Percentiles rank a stretch among this genome's conserved stretches.
phyloP scores from a whole-genome alignment of 2,329 filamentous ascomycete species.

The Claviceps arundinis region DNA sequence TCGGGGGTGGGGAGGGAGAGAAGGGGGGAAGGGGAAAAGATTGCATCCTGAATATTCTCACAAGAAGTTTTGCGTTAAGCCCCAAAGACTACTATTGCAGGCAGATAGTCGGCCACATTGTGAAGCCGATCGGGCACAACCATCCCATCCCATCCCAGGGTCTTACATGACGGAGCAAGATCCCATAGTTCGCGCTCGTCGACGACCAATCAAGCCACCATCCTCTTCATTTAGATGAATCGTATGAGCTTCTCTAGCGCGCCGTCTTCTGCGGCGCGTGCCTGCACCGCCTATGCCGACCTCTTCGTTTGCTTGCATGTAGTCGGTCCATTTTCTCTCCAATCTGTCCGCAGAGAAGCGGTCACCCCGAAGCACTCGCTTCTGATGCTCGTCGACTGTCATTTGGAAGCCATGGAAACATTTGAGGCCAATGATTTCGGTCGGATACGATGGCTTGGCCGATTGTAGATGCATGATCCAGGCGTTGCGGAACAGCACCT shows the following conservation, averaged over 20 bases:
- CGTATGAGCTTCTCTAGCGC: slow-evolving; percentile 69
- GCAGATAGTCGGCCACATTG: background rate
- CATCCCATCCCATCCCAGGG: no score
- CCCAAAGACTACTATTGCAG: background rate
- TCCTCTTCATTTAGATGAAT: slow-evolving; percentile 73
- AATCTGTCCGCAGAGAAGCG: slow-evolving; percentile 61
- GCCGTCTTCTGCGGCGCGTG: slow-evolving; percentile 54
- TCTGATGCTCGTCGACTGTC: slow-evolving; percentile 87
- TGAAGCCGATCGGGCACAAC: background rate
- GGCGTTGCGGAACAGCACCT: slow-evolving; percentile 75
- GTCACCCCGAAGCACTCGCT: slow-evolving; percentile 68
- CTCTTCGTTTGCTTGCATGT: slow-evolving; percentile 86
- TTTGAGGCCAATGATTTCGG: slow-evolving; percentile 73
- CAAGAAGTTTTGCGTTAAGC: background rate
- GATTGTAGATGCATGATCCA: slow-evolving; percentile 44
- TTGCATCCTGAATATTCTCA: background rate
- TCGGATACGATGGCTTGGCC: slow-evolving; percentile 44
- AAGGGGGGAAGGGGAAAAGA: no score
- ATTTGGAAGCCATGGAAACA: slow-evolving; percentile 94
- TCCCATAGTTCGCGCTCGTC: slow-evolving; percentile 51
- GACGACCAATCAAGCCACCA: slow-evolving; percentile 41
- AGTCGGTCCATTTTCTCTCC: slow-evolving; percentile 84
- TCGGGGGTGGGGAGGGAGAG: no score
- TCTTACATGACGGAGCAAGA: slow-evolving; percentile 51
- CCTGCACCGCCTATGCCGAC: slow-evolving; percentile 56